phyloP scores from a whole-genome alignment of 1,139 yeast species.

The Kurtzmaniella quercitrusa region DNA sequence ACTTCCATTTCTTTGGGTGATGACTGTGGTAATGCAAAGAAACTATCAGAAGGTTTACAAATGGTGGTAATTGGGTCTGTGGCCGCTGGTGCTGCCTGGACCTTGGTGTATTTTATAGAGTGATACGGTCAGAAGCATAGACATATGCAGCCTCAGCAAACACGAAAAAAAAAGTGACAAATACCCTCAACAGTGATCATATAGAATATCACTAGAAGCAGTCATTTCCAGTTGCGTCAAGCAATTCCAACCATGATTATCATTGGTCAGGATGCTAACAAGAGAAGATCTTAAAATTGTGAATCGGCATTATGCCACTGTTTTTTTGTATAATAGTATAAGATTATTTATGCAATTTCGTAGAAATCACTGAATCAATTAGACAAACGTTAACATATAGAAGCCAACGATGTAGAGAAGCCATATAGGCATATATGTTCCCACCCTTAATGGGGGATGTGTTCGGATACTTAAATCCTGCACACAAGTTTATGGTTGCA shows the following conservation, averaged over 20 bases:
- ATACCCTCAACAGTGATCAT: background rate
- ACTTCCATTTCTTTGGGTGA: constrained; percentile 82
- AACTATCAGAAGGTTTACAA: constrained; percentile 76
- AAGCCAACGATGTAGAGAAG: no score
- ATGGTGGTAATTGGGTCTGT: constrained; percentile 92
- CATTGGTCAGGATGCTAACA: background rate
- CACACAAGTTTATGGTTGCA: background rate
- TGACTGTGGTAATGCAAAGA: constrained; percentile 58
- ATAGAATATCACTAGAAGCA: background rate
- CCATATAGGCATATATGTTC: no score
- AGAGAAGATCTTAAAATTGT: background rate
- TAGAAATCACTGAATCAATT: no score
- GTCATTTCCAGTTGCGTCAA: background rate
- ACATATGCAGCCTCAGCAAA: no score
- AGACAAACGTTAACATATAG: no score
- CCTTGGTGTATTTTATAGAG: constrained; percentile 76
- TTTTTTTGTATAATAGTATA: background rate
- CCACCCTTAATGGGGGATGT: no score
- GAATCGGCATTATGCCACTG: background rate
- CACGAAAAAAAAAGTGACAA: background rate
- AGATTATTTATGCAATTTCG: background rate
- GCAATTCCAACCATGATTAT: background rate
- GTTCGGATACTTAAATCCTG: no score
- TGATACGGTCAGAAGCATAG: constrained; percentile 6
- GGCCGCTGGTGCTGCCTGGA: constrained; percentile 98